These are phyloP conservation scores for Salvia splendens DNA, from an alignment of 257 asterid species.

Conservation along the genomic window DNA sequence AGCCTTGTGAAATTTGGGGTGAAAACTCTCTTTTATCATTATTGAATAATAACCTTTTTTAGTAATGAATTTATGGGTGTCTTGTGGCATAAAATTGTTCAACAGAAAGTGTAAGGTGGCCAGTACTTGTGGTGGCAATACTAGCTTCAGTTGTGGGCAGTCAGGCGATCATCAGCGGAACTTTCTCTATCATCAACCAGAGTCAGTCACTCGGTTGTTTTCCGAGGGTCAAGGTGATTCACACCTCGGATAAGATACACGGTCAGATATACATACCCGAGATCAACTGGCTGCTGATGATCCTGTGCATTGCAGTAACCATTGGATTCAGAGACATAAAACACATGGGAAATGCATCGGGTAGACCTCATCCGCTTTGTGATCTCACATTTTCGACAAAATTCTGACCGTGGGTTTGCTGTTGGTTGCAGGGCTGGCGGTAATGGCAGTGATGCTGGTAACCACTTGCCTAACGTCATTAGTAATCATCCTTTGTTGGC, in stretches of 20 bases:
- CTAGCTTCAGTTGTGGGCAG: slow-evolving; percentile 97
- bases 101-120: slow-evolving; percentile 83
- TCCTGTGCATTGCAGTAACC: slow-evolving; percentile 94
- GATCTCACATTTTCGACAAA: not conserved
- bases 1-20: not conserved
- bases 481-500: slow-evolving; percentile 91
- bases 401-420: not conserved
- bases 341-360: slow-evolving; percentile 96
- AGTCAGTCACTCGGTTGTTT: slow-evolving; percentile 94
- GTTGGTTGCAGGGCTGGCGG: slow-evolving; percentile 71
- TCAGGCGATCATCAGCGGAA: slow-evolving; percentile 98
- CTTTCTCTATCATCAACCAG: slow-evolving; percentile 95
- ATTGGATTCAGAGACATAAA: slow-evolving; percentile 89
- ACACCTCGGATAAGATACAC: slow-evolving; percentile 81
- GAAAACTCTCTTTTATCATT: not conserved
- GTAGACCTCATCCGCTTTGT: slow-evolving; percentile 31
- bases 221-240: slow-evolving; percentile 92
- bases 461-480: slow-evolving; percentile 93
- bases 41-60: not conserved
- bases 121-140: slow-evolving; percentile 82
- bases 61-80: slow-evolving; percentile 9
- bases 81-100: slow-evolving; percentile 6
- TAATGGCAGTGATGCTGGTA: slow-evolving; percentile 96
- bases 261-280: slow-evolving; percentile 98
- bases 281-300: slow-evolving; percentile 95